Base-by-base conservation (phyloP, 306 rosid species). In the Coriaria nepalensis region DNA sequence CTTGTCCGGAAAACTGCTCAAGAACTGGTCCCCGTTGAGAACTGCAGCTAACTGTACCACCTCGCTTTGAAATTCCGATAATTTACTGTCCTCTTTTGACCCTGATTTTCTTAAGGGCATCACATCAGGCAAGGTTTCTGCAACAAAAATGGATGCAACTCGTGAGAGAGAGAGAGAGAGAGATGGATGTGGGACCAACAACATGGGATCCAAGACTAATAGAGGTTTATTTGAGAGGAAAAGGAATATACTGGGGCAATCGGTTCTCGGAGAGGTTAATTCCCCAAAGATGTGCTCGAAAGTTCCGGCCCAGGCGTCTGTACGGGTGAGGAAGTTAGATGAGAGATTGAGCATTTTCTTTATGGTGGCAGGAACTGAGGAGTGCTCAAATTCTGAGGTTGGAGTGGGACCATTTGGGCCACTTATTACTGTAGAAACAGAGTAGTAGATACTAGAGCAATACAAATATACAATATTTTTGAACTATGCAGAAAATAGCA, bases 291-390 rank as follows among this genome's bases (percentile, higher is more conserved):
- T 57, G 32, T 73, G 68, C 69, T 92, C 98, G 53, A 92, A 92
- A 40, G 98, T 92, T 20, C 93, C 98, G 11, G 98, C 96, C 98
- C 98, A 92, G 35, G 98, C 96, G 57, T 92, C 98, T 70, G 96
- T 79, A 64, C 81, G 96, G 43, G 98, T 92, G 69, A 92, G 71
- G 68, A 92, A 92, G 71, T 85, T 85, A 0, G 96, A 85, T 58
- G 79, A 48, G 49, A 92, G 92, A 60, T 85, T 85, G 87, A 92
- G 81, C 56, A 92, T 69, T 76, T 92, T 92, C 86, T 79, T 92
- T 69, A 92, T 75, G 68, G 98, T 85, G 63, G 98, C 96, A 35
- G 98, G 98, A 61, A 92, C 73, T 12, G 98, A 92, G 42, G 98
- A 92, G 65, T 92, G 98, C 81, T 92, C 98, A 54, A 77, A 92